These are phyloP conservation scores for Exophiala sp. DNA, from an alignment of 2,329 filamentous ascomycete species.

Conservation along the genomic window DNA sequence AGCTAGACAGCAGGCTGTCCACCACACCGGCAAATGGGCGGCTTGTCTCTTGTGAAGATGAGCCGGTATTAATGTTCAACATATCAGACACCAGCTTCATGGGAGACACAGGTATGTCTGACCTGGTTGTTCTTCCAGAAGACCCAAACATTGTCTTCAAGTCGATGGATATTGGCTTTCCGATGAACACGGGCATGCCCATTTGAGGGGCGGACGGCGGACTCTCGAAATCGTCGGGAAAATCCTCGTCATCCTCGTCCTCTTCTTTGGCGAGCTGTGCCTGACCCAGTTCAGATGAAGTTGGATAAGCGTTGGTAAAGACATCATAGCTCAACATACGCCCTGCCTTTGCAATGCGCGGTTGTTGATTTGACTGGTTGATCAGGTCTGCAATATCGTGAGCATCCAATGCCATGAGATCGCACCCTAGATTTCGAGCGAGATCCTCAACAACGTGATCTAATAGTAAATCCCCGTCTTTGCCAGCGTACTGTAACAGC, in stretches of 20 bases:
- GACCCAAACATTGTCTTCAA: slow-evolving; percentile 19
- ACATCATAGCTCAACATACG: slow-evolving; percentile 28
- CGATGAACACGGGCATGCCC: slow-evolving; percentile 21
- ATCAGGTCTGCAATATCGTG: slow-evolving; percentile 44
- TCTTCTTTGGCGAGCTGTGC: slow-evolving; percentile 15
- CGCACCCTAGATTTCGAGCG: slow-evolving; percentile 50
- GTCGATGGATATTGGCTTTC: slow-evolving; percentile 19
- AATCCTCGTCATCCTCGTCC: slow-evolving; percentile 25
- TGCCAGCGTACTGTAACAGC: slow-evolving; percentile 54
- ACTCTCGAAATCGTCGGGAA: slow-evolving; percentile 17
- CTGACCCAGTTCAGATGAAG: slow-evolving; percentile 7
- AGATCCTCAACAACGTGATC: slow-evolving; percentile 58
- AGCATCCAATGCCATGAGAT: slow-evolving; percentile 41
- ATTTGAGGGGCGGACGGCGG: slow-evolving; percentile 3
- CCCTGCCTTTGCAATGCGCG: slow-evolving; percentile 10
- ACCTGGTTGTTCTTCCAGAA: not conserved
- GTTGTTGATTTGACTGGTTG: slow-evolving; percentile 19
- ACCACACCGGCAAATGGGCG: slow-evolving; percentile 1
- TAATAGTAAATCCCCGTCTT: slow-evolving; percentile 50
- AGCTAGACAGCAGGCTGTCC: slow-evolving; percentile 4
- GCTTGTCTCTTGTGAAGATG: not conserved
- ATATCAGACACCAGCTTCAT: slow-evolving; percentile 11
- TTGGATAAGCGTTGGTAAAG: slow-evolving; percentile 17
- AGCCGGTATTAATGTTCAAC: not conserved
- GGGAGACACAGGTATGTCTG: slow-evolving; percentile 4